Evolutionary conservation across 2,329 filamentous ascomycete species (phyloP).

Genomic region (Cryphonectria nitschkei): DNA sequence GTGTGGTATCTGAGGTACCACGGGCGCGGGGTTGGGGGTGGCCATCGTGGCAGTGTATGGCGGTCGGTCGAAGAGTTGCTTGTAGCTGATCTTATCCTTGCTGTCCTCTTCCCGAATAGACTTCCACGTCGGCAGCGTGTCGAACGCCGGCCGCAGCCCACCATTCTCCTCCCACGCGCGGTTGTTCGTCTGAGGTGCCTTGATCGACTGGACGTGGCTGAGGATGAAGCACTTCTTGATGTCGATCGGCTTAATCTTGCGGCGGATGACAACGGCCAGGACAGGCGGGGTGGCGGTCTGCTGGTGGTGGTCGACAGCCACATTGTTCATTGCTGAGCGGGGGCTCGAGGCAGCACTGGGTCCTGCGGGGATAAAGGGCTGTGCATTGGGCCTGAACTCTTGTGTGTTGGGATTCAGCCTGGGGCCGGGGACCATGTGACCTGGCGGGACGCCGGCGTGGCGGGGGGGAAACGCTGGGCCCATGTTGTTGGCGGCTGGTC

Average conservation of each 20-base stretch:
- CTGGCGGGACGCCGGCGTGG: slow-evolving; percentile 51
- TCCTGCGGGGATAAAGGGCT: slow-evolving; percentile 75
- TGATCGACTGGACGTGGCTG: slow-evolving; percentile 56
- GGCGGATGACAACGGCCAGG: slow-evolving; percentile 61
- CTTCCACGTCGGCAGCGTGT: slow-evolving; percentile 85
- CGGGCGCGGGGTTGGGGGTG: slow-evolving; percentile 70
- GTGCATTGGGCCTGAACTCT: slow-evolving; percentile 83
- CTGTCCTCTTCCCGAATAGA: slow-evolving; percentile 72
- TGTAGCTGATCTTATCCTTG: slow-evolving; percentile 68
- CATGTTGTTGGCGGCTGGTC: slow-evolving; percentile 65
- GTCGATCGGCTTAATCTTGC: slow-evolving; percentile 73
- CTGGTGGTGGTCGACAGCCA: slow-evolving; percentile 34
- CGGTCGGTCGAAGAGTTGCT: slow-evolving; percentile 76
- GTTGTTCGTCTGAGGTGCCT: slow-evolving; percentile 48
- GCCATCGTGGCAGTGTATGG: slow-evolving; percentile 61
- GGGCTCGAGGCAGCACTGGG: slow-evolving; percentile 76
- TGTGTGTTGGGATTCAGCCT: slow-evolving; percentile 68
- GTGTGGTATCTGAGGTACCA: slow-evolving; percentile 74
- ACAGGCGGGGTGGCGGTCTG: slow-evolving; percentile 39
- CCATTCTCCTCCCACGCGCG: slow-evolving; percentile 75
- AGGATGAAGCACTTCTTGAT: slow-evolving; percentile 68
- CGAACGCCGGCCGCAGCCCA: slow-evolving; percentile 82
- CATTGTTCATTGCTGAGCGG: slow-evolving; percentile 60
- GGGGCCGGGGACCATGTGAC: slow-evolving; percentile 50
- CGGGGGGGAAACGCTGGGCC: slow-evolving; percentile 59